Base-by-base conservation (phyloP, 2,329 filamentous ascomycete genomes). In the Fusarium coffeatum region DNA sequence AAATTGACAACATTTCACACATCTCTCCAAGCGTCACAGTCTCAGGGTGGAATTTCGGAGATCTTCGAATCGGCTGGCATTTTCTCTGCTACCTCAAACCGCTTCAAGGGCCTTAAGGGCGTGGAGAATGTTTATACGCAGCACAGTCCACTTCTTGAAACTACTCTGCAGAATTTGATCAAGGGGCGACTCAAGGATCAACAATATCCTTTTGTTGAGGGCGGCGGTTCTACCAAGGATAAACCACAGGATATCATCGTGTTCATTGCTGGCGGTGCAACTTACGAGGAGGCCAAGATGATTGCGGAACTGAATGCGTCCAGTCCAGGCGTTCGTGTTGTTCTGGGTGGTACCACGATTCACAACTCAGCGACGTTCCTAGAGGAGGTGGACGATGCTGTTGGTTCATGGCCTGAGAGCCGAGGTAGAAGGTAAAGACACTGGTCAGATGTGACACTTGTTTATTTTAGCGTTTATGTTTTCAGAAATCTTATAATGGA, bases 61-160 rank as follows among this genome's bases (percentile, higher is more conserved):
- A 89, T 98, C 9, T 98, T 99, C 75, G 94, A 98, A 76, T 92
- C 93, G 0, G 89, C 91, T 1, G 95, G 93, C 7, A 95, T 99
- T 69, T 97, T 99, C 80, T 93, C 93, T 1, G 93, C 93, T 15
- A 94, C 94, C 13, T 88, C 93, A 41, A 93, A 91, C 76, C 90
- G 94, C 8, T 94, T 99, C 80, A 97, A 97, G 76, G 96, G 96
- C 0, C 85, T 99, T 16, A 98, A 98, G 77, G 96, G 96, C 3
- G 96, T 99, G 2, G 97, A 99, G 79, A 99, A 99, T 74, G 96
- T 99, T 28, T 99, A 99, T 79, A 99, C 96, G 0, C 97, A 99
- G 79, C 96, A 99, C 79, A 97, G 93, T 8, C 94, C 97, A 1
- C 87, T 93, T 23, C 81, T 99, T 18, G 94, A 98, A 79, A 88